Conservation (phyloP, 257 asterid species). For the Verbena officinalis region DNA sequence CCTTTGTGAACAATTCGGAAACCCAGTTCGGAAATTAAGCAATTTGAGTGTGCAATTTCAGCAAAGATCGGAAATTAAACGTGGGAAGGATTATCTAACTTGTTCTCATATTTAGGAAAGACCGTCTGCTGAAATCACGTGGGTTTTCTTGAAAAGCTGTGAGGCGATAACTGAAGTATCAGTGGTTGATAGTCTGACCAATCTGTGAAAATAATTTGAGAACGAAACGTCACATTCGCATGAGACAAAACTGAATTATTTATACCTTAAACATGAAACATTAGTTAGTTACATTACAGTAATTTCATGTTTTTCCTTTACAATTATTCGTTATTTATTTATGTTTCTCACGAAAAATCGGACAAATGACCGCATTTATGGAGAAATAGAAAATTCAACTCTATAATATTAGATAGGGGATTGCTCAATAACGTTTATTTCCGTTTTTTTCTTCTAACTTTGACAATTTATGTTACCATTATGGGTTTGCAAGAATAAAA, state of each 20-base stretch:
- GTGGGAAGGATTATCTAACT: neutral
- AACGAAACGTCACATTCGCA: neutral
- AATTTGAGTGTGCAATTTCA: neutral
- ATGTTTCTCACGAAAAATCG: neutral
- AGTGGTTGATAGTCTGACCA: conserved; percentile 15
- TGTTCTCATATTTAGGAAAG: neutral
- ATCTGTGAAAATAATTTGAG: conserved; percentile 1
- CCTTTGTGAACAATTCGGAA: conserved; percentile 20
- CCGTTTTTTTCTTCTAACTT: no score
- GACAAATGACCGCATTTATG: neutral
- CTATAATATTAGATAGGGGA: no score
- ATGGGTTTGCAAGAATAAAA: no score
- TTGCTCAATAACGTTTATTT: no score
- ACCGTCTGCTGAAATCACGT: neutral
- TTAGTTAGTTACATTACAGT: no score
- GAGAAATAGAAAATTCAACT: neutral
- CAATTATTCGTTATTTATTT: neutral
- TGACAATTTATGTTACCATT: no score
- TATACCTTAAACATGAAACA: neutral
- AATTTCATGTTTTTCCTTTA: neutral
- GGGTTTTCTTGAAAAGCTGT: conserved; percentile 2
- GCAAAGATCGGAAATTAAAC: neutral
- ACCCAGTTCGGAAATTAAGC: neutral
- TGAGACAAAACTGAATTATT: conserved; percentile 5
- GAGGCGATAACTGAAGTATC: neutral